phyloP scores from a whole-genome alignment of 257 asterid species.

The Lavandula angustifolia region DNA sequence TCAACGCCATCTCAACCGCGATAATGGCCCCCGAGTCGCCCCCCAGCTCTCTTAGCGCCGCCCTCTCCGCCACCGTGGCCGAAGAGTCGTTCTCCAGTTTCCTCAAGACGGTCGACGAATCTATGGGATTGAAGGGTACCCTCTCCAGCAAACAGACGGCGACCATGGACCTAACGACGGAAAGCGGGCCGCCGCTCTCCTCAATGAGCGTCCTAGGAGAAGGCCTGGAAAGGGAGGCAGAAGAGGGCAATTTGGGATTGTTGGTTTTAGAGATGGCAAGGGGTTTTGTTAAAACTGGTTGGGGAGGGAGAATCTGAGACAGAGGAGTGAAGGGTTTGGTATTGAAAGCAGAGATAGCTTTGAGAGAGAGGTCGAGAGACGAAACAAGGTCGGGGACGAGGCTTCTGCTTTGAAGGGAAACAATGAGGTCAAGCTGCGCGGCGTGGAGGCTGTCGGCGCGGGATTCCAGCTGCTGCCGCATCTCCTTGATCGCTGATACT shows the following conservation, averaged over 20 bases:
- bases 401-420: slow-evolving; percentile 61
- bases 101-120: slow-evolving; percentile 77
- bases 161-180: slow-evolving; percentile 82
- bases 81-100: slow-evolving; percentile 83
- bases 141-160: slow-evolving; percentile 83
- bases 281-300: slow-evolving; percentile 40
- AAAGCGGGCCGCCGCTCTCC: slow-evolving; percentile 69
- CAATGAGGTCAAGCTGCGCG: slow-evolving; percentile 75
- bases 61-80: slow-evolving; percentile 54
- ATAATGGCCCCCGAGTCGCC: slow-evolving; percentile 74
- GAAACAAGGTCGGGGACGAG: slow-evolving; percentile 86
- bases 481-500: slow-evolving; percentile 52
- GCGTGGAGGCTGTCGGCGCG: slow-evolving; percentile 68
- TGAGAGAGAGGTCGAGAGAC: slow-evolving; percentile 81
- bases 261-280: slow-evolving; percentile 10
- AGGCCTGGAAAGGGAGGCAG: slow-evolving; percentile 35
- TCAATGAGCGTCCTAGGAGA: slow-evolving; percentile 50
- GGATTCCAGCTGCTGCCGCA: slow-evolving; percentile 65
- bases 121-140: slow-evolving; percentile 76
- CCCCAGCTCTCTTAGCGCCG: slow-evolving; percentile 81
- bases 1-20: slow-evolving; percentile 90
- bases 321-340: slow-evolving; percentile 68
- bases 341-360: slow-evolving; percentile 60
- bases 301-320: slow-evolving; percentile 63
- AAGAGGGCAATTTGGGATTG: slow-evolving; percentile 43